Base-by-base conservation (phyloP, 2,329 filamentous ascomycete species). In the Venturia asperata region DNA sequence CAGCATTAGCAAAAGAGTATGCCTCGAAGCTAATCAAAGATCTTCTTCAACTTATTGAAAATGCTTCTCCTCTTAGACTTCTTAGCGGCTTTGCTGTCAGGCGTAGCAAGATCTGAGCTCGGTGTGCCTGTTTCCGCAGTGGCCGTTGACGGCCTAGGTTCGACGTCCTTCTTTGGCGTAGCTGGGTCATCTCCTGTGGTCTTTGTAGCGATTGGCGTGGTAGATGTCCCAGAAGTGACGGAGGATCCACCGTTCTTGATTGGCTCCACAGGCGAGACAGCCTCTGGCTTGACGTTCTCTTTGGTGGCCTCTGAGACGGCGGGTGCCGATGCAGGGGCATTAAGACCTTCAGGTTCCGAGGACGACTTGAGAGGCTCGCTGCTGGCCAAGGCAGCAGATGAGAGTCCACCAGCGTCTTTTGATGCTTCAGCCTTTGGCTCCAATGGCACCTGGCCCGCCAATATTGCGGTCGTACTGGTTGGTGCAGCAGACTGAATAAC, bases 11-110 rank as follows among this genome's bases (percentile, higher is more conserved):
- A 58, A n/a, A 27, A 58, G 13, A 52, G 1, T 27, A 56, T 17
- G 42, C 47, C 47, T 52, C 24, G 10, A 56, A 41, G 27, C 34
- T 66, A 61, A 24, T 66, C 69, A 63, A 81, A 72, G 75, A 79
- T 80, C 66, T 80, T 78, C 77, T 81, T 80, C 67, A 82, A 68
- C 73, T 77, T 79, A 68, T 76, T 76, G 67, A 81, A 80, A 70
- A 81, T 74, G 64, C 76, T 77, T 61, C 75, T 75, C 71, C 79
- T 75, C 75, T 79, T 80, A 72, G 78, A 80, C 72, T 79, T 78
- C 75, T 79, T 78, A 70, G 61, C 70, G 69, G 67, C 64, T 71
- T 65, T 70, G 66, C 74, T 77, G 63, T 78, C 75, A n/a, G 78
- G 74, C 9, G 77, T 77, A 34, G 71, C 74, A 21, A 30, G 27